Base-by-base conservation (phyloP, 192 early-diverging fungal species). In the Mortierella antarctica region DNA sequence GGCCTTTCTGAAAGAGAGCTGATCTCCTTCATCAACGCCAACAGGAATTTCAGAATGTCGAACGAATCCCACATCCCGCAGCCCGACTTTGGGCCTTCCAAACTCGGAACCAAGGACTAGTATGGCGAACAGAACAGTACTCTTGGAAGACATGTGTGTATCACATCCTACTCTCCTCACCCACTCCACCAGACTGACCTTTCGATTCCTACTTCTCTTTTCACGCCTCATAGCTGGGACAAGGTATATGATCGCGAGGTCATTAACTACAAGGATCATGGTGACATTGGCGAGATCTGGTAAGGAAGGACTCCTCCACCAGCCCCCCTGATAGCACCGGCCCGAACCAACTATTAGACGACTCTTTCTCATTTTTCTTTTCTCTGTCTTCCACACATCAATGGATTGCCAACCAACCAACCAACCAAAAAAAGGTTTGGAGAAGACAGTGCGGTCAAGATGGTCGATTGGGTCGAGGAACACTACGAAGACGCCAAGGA, bases 251-350 rank as follows among this genome's bases (percentile, higher is more conserved):
- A 89, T 60, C 87, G 89, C 15, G 96, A 98, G 64, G 86, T 93
- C 39, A 83, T 54, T 65, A 96, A 96, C 83, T 98, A 92, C 73
- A 82, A 89, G 41, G 91, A 93, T 53, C 83, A 88, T 64, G 95
- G 95, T 7, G 96, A 98, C 62, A 94, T 93, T 82, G 96, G 96
- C 44, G 96, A 98, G 68, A 86, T 96, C 23, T 96, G 96, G 95
- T 94, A 77, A 10, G 21, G 9, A 39, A 56, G 20, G 44, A 0
- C 0, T 4, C 7, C 1, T 7, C n/a, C 11, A 15, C 3, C 7
- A 40, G 6, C 0, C 58, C 0, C 58, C 5, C 10, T 10, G 14
- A 47, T 21, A 41, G 11, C 21, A 40, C 46, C 21, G 23, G 23
- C 18, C 2, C n/a, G 7, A 17, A 52, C 44, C 45, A 47, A 50